A percentile compares a stretch with the other conserved stretches of the same genome.
Evolutionary conservation across 192 early-diverging fungal species (phyloP).

Genomic region (Funneliformis geosporum): DNA sequence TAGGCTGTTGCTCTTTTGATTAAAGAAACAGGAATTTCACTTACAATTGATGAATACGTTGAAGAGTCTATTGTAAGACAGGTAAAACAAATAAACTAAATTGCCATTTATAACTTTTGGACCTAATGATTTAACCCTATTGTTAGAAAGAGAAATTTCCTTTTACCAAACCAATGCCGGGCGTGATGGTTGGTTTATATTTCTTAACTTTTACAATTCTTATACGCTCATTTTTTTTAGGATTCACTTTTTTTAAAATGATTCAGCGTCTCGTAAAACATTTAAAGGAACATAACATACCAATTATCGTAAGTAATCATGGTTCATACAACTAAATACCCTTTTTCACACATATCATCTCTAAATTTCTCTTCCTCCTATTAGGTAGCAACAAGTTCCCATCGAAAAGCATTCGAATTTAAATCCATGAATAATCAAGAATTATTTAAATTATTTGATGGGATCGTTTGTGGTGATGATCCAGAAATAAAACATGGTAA

Average conservation of each 20-base stretch:
- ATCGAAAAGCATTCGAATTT: constrained; percentile 65
- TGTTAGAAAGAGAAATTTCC: background rate
- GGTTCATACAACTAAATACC: background rate
- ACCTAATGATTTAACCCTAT: background rate
- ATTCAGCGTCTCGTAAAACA: constrained; percentile 25
- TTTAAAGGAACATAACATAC: background rate
- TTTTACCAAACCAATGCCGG: constrained; percentile 17
- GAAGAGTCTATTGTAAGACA: constrained; percentile 56
- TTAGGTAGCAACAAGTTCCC: constrained; percentile 82
- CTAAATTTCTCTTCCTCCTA: background rate
- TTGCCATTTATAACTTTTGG: constrained; percentile 21
- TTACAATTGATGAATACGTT: constrained; percentile 84
- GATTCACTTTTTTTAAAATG: background rate
- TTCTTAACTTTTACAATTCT: background rate
- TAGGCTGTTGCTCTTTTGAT: constrained; percentile 68
- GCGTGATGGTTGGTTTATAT: background rate
- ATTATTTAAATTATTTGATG: constrained; percentile 79
- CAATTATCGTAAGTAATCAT: constrained; percentile 22
- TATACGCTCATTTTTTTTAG: background rate
- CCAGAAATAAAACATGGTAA: constrained; percentile 75
- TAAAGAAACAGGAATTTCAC: constrained; percentile 61
- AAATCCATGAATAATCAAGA: constrained; percentile 72
- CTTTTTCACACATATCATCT: background rate
- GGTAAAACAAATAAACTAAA: constrained; percentile 19
- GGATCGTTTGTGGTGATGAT: constrained; percentile 91